Conservation (phyloP, 176 grass and related monocot species). For the Phoenix dactylifera region DNA sequence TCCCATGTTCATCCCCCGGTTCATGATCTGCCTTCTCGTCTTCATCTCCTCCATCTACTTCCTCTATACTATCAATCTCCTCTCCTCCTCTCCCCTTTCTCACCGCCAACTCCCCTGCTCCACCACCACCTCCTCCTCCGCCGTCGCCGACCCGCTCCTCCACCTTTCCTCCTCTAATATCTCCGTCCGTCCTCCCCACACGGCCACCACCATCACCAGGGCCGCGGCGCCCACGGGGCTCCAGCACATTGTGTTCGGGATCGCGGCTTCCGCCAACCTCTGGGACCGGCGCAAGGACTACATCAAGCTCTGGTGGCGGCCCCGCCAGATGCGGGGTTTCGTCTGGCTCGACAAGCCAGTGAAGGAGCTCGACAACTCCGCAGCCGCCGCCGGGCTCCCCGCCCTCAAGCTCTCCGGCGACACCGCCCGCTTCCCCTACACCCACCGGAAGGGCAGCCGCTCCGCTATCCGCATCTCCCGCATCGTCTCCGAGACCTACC, state of each 20-base stretch:
- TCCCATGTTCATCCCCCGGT: conserved; percentile 12
- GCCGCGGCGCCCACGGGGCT: conserved; percentile 40
- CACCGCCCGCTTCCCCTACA: conserved; percentile 75
- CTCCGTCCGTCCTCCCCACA: conserved; percentile 8
- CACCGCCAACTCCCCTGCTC: too few species aligned
- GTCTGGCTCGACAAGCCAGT: conserved; percentile 86
- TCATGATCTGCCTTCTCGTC: conserved; percentile 56
- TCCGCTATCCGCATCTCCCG: conserved; percentile 92
- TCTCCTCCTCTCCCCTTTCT: conserved; percentile 36
- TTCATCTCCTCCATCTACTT: conserved; percentile 57
- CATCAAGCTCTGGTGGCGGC: conserved; percentile 88
- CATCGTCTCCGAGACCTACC: conserved; percentile 97
- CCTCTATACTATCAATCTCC: conserved; percentile 78
- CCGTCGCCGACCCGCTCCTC: too few species aligned
- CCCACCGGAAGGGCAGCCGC: conserved; percentile 65
- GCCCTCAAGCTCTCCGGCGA: conserved; percentile 63
- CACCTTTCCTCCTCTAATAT: conserved; percentile 5
- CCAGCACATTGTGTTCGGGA: conserved; percentile 96
- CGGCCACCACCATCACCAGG: conserved; percentile 15
- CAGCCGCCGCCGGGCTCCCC: conserved; percentile 40
- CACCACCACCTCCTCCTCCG: too few species aligned
- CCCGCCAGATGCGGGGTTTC: conserved; percentile 74
- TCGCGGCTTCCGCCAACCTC: conserved; percentile 65
- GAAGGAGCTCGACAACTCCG: conserved; percentile 59
- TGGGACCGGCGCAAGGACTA: conserved; percentile 94